Conservation (phyloP, 2,329 filamentous ascomycete genomes). For the Penicillium sp. region DNA sequence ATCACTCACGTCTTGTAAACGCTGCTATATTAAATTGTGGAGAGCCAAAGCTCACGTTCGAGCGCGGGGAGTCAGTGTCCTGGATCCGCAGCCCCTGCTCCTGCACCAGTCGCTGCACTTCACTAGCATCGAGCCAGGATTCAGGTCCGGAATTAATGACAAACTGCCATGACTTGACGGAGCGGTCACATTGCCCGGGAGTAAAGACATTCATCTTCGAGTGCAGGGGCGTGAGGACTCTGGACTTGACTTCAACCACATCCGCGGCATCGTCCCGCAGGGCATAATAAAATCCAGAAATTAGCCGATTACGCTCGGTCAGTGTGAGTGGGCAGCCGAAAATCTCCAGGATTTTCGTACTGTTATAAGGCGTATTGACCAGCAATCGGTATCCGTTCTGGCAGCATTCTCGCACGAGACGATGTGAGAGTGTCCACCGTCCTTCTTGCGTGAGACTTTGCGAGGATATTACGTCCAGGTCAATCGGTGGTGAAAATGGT, state of each 20-base stretch:
- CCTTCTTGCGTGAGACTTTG: constrained; percentile 6
- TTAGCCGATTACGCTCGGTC: constrained; percentile 16
- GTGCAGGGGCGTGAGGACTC: constrained; percentile 15
- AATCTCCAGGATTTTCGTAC: constrained; percentile 11
- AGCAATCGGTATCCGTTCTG: constrained; percentile 22
- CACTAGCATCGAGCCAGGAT: constrained; percentile 25
- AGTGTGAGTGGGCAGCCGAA: constrained; percentile 13
- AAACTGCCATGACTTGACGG: constrained; percentile 18
- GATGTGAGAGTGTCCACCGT: constrained; percentile 20
- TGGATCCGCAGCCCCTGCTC: constrained; percentile 17
- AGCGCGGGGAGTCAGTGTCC: constrained; percentile 8
- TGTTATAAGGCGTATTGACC: constrained; percentile 7
- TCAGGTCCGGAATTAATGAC: constrained; percentile 14
- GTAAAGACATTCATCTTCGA: constrained; percentile 11
- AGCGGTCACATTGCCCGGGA: constrained; percentile 9
- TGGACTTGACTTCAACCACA: constrained; percentile 14
- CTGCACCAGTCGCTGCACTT: constrained; percentile 23
- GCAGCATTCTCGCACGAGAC: constrained; percentile 24
- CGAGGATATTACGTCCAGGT: constrained; percentile 6
- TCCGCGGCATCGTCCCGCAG: constrained; percentile 18
- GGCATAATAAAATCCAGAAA: constrained; percentile 14
- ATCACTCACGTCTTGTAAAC: constrained; percentile 22
- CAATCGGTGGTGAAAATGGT: constrained; percentile 1
- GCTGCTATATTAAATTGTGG: constrained; percentile 12
- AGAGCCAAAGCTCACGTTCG: constrained; percentile 7